These are phyloP conservation scores for Dothideomycetidae sp. DNA, from an alignment of 2,329 filamentous ascomycete species.

Conservation along the genomic window DNA sequence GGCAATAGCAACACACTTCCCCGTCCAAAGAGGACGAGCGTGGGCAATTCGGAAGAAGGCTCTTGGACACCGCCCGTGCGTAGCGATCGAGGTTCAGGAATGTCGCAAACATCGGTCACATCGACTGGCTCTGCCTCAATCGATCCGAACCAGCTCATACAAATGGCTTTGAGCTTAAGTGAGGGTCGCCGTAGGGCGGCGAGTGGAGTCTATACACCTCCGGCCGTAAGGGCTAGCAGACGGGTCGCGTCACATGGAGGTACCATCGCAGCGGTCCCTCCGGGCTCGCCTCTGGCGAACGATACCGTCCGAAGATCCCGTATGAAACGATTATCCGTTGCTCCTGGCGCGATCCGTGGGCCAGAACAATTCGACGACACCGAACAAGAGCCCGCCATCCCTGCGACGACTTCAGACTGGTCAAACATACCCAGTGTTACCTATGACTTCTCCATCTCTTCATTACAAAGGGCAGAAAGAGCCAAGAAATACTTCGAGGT, in stretches of 20 bases:
- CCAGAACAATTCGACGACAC: constrained; percentile 1
- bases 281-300: constrained; percentile 11
- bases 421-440: constrained; percentile 30
- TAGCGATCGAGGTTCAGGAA: constrained; percentile 3
- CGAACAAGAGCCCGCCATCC: constrained; percentile 13
- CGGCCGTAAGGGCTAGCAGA: constrained; percentile 3
- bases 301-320: constrained; percentile 21
- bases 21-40: background rate
- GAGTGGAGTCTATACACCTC: constrained; percentile 39
- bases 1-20: background rate
- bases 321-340: background rate
- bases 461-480: constrained; percentile 67
- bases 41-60: background rate
- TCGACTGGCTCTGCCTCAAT: constrained; percentile 19
- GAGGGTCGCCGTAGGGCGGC: constrained; percentile 57
- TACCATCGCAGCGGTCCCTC: constrained; percentile 7
- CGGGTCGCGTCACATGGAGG: constrained; percentile 9
- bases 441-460: constrained; percentile 63
- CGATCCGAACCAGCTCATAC: constrained; percentile 80
- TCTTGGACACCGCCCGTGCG: background rate
- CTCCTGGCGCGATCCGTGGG: background rate
- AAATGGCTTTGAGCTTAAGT: constrained; percentile 78
- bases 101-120: constrained; percentile 2
- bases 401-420: background rate
- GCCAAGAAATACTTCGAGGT: constrained; percentile 77